Percentiles rank a stretch among this genome's conserved stretches.
Evolutionary conservation across 2,329 filamentous ascomycete genomes (phyloP).

Genomic region (Diaporthe eres): DNA sequence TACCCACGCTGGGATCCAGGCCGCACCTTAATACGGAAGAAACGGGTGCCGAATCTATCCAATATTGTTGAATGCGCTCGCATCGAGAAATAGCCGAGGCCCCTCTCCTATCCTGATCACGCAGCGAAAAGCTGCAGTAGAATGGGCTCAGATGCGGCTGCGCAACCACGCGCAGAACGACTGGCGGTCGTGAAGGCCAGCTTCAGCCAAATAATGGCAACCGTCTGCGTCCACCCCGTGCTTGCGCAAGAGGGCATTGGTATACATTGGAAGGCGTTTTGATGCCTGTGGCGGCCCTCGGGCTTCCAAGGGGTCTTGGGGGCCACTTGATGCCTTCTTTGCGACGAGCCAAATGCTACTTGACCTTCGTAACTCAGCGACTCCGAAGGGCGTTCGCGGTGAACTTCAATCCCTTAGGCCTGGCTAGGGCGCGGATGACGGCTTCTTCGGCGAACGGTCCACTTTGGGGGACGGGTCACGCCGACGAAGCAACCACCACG

Average conservation of each 20-base stretch:
- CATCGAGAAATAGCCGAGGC: not conserved
- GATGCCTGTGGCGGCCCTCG: not conserved
- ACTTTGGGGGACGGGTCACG: too few relatives aligned
- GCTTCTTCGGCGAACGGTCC: not conserved
- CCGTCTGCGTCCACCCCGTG: not conserved
- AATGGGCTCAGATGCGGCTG: too few relatives aligned
- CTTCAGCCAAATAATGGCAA: not conserved
- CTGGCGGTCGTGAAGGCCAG: not conserved
- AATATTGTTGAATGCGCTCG: not conserved
- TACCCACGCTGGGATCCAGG: too few relatives aligned
- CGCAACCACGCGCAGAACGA: not conserved
- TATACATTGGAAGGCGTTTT: too few relatives aligned
- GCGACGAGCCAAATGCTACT: not conserved
- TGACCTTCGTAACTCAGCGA: not conserved
- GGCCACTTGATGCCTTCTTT: not conserved
- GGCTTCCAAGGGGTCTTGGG: not conserved
- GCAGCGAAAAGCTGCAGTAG: not conserved
- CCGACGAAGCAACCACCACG: not conserved
- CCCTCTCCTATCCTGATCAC: not conserved
- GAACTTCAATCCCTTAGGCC: not conserved
- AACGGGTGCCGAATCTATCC: too few relatives aligned
- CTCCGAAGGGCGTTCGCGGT: not conserved
- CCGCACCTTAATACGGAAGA: not conserved
- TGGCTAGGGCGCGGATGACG: too few relatives aligned
- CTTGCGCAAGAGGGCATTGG: not conserved